phyloP scores from a whole-genome alignment of 2,329 filamentous ascomycete genomes.

The Microcyclospora tardicrescens region DNA sequence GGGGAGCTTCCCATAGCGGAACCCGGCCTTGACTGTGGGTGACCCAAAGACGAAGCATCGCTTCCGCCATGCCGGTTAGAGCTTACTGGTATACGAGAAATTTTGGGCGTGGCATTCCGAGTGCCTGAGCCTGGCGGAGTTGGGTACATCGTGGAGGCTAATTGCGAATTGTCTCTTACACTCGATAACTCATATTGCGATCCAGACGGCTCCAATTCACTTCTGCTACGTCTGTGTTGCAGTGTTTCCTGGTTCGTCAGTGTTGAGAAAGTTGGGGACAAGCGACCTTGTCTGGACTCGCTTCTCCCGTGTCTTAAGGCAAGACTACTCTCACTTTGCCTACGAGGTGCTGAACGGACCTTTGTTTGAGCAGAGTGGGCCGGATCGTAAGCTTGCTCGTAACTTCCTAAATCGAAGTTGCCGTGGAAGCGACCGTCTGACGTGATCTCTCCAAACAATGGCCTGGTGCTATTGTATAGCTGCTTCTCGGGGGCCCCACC shows the following conservation, averaged over 20 bases:
- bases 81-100: conserved; percentile 17
- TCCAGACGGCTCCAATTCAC: conserved; percentile 16
- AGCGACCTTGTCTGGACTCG: conserved; percentile 35
- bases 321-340: conserved; percentile 61
- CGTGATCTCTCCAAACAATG: conserved; percentile 64
- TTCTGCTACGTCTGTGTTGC: conserved; percentile 22
- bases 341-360: conserved; percentile 26
- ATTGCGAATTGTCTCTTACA: conserved; percentile 14
- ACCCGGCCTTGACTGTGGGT: conserved; percentile 14
- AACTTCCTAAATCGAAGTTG: conserved; percentile 19
- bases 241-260: conserved; percentile 10
- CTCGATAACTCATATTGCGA: conserved; percentile 15
- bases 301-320: conserved; percentile 40
- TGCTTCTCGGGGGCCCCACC: conserved; percentile 10
- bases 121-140: conserved; percentile 14
- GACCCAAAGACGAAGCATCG: no score
- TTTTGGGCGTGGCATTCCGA: conserved; percentile 5
- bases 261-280: conserved; percentile 9
- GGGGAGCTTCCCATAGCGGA: conserved; percentile 17
- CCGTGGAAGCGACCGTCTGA: conserved; percentile 42
- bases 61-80: no score
- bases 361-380: conserved; percentile 9
- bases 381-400: conserved; percentile 4
- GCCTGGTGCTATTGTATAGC: conserved; percentile 25
- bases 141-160: conserved; percentile 10